A percentile compares a stretch with the other conserved stretches of the same genome.
These are phyloP conservation scores for Grosmannia serpens DNA, from an alignment of 2,329 filamentous ascomycete species.

Conservation along the genomic window DNA sequence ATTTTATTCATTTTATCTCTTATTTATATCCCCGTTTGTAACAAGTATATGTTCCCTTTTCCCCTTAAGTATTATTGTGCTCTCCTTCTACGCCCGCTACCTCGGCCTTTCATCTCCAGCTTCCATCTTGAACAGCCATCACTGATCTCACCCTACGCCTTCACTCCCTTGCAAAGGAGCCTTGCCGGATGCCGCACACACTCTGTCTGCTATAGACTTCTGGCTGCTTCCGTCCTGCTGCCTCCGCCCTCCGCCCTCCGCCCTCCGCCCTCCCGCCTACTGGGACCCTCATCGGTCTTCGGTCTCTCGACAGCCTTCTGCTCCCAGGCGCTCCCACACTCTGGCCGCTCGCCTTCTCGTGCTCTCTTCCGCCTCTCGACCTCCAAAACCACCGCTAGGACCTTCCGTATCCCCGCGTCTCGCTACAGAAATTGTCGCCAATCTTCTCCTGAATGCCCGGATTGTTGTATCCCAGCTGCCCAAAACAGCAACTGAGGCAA, in stretches of 20 bases:
- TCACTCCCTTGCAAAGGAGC: not conserved
- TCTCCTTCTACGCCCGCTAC: not conserved
- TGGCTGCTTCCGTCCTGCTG: not conserved
- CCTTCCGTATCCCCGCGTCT: not conserved
- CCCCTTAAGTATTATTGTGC: not conserved
- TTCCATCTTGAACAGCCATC: not conserved
- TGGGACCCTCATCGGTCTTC: not conserved
- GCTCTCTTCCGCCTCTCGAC: not conserved
- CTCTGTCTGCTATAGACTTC: not conserved
- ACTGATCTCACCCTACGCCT: not conserved
- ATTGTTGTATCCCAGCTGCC: slow-evolving; percentile 4
- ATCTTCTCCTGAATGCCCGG: not conserved
- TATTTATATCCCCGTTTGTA: not conserved
- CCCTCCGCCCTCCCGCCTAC: not conserved
- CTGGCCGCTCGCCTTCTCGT: not conserved
- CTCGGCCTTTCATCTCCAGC: not conserved
- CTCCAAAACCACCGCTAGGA: not conserved
- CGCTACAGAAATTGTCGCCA: not conserved
- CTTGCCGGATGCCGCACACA: not conserved
- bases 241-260: not conserved
- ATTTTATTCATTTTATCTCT: not conserved
- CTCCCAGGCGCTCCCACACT: too few relatives aligned
- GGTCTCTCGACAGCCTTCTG: not conserved
- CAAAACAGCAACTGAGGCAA: slow-evolving; percentile 7
- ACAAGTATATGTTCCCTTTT: not conserved